Evolutionary conservation across 1,284 basidiomycete genomes (phyloP), one percentile per base, ranked within the genome.

Genomic region (Naganishia sp.): DNA sequence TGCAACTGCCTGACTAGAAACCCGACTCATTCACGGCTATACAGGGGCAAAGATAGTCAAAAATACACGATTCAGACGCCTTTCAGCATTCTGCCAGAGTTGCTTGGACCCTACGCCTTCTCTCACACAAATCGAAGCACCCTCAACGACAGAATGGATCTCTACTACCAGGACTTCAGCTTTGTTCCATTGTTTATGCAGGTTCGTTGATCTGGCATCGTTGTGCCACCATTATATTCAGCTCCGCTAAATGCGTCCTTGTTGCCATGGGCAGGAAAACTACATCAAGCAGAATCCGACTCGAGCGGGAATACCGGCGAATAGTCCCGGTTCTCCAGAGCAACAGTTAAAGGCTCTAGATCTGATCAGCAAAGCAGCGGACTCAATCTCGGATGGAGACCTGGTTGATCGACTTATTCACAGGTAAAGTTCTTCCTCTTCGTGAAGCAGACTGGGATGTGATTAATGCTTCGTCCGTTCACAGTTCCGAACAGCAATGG

Each of bases 131-230:
- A 88, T 54, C 85, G 88, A 58, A 88, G 94, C 76, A 88, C 89
- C 0, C 82, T 99, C 9, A 87, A 85, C 54, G 92, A 98, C 72
- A 97, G 97, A 82, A 90, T 96, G 81, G 94, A 98, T 70, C 80
- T 92, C 68, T 99, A 98, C 80, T 99, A 98, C 81, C 93, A 97
- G 68, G 96, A 99, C 76, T 90, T 92, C 73, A 86, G 88, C 1
- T 92, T 98, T 72, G 85, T 99, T 56, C 95, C 95, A 0, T 81
- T 99, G 35, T 98, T 99, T 81, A 90, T 98, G 58, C 92, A 94
- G 83, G 92, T 91, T 66, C 25, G 75, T 54, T 10, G 39, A 31
- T 50, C 23, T 23, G 7, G 31, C n/a, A 25, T 43, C 28, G 23
- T 54, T 10, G 10, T 39, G 35, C 13, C 7, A 39, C 7, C 13